Base-by-base conservation (phyloP, 148 eudicot genomes). In the Cornus suecica region DNA sequence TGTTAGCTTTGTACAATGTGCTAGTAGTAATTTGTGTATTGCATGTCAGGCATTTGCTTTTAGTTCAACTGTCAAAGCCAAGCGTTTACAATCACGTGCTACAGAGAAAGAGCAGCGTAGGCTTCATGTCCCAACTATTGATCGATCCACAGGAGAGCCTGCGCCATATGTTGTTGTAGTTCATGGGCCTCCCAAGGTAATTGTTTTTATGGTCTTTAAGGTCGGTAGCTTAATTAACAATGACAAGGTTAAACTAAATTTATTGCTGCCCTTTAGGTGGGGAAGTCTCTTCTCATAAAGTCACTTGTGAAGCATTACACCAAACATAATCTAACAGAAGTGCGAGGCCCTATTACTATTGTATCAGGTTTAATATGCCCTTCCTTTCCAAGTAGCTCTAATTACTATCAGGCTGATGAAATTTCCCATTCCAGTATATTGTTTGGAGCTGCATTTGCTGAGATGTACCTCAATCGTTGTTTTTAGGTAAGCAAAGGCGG, bases 131-230 rank as follows among this genome's bases (percentile, higher is more conserved):
- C 97, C 97, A 1, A 87, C 84, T 0, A 82, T 92, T 22, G 97
- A 94, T 75, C 87, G 99, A n/a, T 61, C 82, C 66, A 76, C 76
- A 1, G 97, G 97, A 8, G 97, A 94, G 61, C 89, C 88, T 3
- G 89, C 97, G 20, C 99, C 99, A 0, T 94, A 68, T 84, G 96
- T 94, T 76, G 84, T 94, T 66, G 92, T 91, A 15, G 97, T 94
- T 51, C 99, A 94, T 41, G 99, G 99, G 32, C 97, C 99, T 81
- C 96, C 97, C 0, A 65, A 90, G 96, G 98, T 90, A 72, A 23
- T 56, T 73, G 58, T 24, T 4, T 20, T 58, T 20, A 2, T 58
- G 23, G 62, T 18, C 62, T 58, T 22, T 58, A 20, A 18, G 20
- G 8, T 58, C 24, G 8, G 62, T 58, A 58, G 62, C 23, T 22